phyloP scores from a whole-genome alignment of 2,329 filamentous ascomycete genomes.

The Fusarium avenaceum region DNA sequence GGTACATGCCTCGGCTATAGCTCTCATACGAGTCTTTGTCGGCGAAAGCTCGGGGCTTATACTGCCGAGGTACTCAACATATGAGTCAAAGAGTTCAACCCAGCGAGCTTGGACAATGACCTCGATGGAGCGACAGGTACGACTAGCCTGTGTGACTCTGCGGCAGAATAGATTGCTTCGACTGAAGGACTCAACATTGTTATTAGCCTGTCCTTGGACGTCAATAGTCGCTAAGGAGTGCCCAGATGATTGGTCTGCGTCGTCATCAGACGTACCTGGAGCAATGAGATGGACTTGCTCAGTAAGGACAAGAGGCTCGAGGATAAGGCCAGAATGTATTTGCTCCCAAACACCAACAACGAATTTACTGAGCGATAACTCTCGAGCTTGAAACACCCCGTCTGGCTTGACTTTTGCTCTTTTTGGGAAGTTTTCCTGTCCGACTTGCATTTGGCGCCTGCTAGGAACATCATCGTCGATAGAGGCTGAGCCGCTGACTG shows the following conservation, averaged over 20 bases:
- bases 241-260: neutral
- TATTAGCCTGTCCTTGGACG: neutral
- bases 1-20: neutral
- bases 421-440: slow-evolving; percentile 8
- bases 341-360: slow-evolving; percentile 1
- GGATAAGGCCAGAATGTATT: neutral
- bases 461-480: neutral
- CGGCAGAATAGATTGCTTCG: neutral
- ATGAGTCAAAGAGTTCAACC: slow-evolving; percentile 11
- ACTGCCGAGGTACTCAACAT: neutral
- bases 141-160: slow-evolving; percentile 1
- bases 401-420: slow-evolving; percentile 2
- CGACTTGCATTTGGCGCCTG: slow-evolving; percentile 3
- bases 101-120: slow-evolving; percentile 8
- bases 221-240: neutral
- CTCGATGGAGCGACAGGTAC: slow-evolving; percentile 1
- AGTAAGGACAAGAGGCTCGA: neutral
- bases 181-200: neutral
- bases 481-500: neutral
- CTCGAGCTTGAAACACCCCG: slow-evolving; percentile 1
- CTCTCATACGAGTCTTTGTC: slow-evolving; percentile 4
- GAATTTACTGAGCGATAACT: slow-evolving; percentile 1
- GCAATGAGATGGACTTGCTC: neutral
- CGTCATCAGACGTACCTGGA: neutral
- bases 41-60: neutral